phyloP scores from a whole-genome alignment of 768 basidiomycete species.

The Agaricus blazei region DNA sequence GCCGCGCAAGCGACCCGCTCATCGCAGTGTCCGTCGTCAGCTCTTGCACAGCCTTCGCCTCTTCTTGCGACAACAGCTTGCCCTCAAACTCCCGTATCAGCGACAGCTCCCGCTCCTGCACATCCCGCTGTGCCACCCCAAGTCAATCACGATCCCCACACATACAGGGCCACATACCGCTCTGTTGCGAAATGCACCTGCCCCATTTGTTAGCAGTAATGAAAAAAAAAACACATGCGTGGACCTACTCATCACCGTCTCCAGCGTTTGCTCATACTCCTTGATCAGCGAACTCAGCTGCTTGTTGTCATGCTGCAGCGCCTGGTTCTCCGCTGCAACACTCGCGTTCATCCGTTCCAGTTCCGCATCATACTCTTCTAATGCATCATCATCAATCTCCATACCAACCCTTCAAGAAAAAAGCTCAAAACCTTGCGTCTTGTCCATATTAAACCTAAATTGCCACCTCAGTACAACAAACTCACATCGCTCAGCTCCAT shows the following conservation, averaged over 20 bases:
- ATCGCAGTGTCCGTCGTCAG: conserved; percentile 60
- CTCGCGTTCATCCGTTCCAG: conserved; percentile 83
- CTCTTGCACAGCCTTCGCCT: conserved; percentile 53
- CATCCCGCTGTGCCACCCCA: conserved; percentile 60
- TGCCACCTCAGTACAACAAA: conserved; percentile 3
- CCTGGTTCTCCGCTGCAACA: conserved; percentile 79
- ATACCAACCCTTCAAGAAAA: background rate
- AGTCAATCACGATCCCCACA: conserved; percentile 5
- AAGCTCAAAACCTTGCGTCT: conserved; percentile 59
- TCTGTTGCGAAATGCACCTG: conserved; percentile 72
- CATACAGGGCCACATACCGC: conserved; percentile 57
- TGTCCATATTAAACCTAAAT: conserved; percentile 81
- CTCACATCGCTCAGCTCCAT: conserved; percentile 16
- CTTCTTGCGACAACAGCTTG: conserved; percentile 71
- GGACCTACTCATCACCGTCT: conserved; percentile 78
- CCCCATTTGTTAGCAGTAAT: conserved; percentile 2
- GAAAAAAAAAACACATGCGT: background rate
- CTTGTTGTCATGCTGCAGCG: conserved; percentile 90
- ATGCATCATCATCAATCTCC: background rate
- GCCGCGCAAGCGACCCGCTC: conserved; percentile 61
- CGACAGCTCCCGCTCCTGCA: conserved; percentile 88
- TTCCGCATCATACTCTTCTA: conserved; percentile 89
- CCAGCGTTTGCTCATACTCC: conserved; percentile 95
- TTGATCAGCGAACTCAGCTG: conserved; percentile 87
- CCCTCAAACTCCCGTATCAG: conserved; percentile 89